Conservation (phyloP, 148 eudicot species). For the Vaccinium corymbosum region DNA sequence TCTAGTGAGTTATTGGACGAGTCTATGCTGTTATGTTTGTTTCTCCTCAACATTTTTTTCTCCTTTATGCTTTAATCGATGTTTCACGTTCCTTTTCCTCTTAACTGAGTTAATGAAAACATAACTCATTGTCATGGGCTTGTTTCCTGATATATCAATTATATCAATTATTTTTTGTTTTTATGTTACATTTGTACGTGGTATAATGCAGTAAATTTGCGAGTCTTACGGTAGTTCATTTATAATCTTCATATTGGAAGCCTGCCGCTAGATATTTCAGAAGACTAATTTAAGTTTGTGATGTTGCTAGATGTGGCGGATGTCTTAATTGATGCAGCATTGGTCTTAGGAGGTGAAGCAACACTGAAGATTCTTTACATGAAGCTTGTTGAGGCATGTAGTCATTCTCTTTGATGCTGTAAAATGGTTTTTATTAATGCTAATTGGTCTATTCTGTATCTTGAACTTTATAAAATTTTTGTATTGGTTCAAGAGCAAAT, state of each 20-base stretch:
- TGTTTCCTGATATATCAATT: background rate
- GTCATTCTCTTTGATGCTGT: conserved; percentile 16
- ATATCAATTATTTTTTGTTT: background rate
- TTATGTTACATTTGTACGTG: background rate
- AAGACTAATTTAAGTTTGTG: conserved; percentile 15
- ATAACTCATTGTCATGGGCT: background rate
- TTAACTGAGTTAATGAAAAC: background rate
- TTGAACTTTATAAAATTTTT: background rate
- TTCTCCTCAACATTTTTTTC: background rate
- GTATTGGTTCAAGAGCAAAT: background rate
- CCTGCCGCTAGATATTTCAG: background rate
- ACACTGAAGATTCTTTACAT: conserved; percentile 76
- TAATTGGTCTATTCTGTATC: background rate
- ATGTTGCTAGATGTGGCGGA: conserved; percentile 86
- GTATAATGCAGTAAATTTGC: background rate
- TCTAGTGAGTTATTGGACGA: background rate
- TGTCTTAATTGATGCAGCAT: conserved; percentile 93
- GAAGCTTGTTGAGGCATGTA: conserved; percentile 81
- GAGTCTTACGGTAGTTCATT: background rate
- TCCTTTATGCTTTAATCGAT: background rate
- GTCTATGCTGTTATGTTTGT: background rate
- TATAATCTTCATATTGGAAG: background rate
- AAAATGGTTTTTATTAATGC: background rate
- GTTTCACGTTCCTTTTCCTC: background rate
- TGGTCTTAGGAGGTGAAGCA: conserved; percentile 87